phyloP scores from a whole-genome alignment of 805 yeast genomes.

The Saccharomycopsis babjevae region DNA sequence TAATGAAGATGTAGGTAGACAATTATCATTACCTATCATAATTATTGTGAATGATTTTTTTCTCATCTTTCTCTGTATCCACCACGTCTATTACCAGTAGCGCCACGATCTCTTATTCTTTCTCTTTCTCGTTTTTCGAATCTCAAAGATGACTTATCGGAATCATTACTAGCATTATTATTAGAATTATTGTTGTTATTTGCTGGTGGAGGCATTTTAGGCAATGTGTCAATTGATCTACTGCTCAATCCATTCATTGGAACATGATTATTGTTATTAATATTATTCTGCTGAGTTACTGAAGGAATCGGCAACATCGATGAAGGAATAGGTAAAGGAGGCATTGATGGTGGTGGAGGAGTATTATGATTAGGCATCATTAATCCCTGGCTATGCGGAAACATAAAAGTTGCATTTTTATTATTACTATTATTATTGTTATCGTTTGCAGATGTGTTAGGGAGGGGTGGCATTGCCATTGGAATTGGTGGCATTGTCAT shows the following conservation, averaged over 20 bases:
- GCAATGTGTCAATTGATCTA: conserved; percentile 3
- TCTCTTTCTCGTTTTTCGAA: conserved; percentile 4
- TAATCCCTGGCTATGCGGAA: not conserved
- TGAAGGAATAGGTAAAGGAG: not conserved
- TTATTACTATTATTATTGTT: not conserved
- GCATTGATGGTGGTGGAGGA: not conserved
- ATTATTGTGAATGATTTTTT: too few species aligned
- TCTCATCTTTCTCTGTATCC: conserved; percentile 9
- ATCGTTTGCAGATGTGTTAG: not conserved
- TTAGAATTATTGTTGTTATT: not conserved
- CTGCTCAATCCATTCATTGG: conserved; percentile 1
- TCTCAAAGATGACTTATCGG: not conserved
- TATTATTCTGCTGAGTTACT: not conserved
- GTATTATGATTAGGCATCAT: not conserved
- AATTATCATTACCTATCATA: too few species aligned
- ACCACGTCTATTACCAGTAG: conserved; percentile 4
- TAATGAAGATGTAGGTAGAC: not conserved
- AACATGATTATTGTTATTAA: not conserved
- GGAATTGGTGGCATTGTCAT: not conserved
- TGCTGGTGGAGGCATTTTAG: not conserved
- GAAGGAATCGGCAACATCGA: not conserved
- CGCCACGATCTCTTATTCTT: conserved; percentile 10
- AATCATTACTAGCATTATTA: not conserved
- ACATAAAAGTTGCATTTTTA: not conserved
- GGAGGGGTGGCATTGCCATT: not conserved